Percentiles rank a stretch among this genome's conserved stretches.
Conservation (phyloP, 805 yeast genomes). For the Lipomyces orientalis region DNA sequence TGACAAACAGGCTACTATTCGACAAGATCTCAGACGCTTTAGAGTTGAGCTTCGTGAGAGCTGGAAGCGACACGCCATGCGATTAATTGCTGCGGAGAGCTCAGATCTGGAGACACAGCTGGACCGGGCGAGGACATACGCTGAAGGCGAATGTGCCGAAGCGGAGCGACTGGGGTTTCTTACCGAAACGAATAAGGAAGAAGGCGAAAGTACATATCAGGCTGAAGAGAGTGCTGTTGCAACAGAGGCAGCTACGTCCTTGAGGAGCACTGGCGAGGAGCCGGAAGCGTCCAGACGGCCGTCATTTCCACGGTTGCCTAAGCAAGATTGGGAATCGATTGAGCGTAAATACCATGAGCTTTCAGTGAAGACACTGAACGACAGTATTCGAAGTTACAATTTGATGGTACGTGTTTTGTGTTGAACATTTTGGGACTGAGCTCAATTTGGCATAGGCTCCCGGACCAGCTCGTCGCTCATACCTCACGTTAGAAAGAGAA, state of each 20-base stretch:
- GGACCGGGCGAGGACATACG: slow-evolving; percentile 18
- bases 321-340: slow-evolving; percentile 29
- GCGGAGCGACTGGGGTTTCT: slow-evolving; percentile 2
- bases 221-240: background rate
- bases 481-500: slow-evolving; percentile 26
- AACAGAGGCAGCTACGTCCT: background rate
- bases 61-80: slow-evolving; percentile 38
- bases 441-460: slow-evolving; percentile 25
- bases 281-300: background rate
- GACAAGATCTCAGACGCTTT: slow-evolving; percentile 54
- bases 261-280: background rate
- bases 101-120: slow-evolving; percentile 43
- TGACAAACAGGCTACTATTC: slow-evolving; percentile 70
- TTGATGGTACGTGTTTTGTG: slow-evolving; percentile 22
- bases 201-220: background rate
- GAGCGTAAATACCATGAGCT: slow-evolving; percentile 33
- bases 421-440: background rate
- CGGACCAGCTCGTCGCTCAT: slow-evolving; percentile 32
- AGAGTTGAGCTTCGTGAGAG: slow-evolving; percentile 47
- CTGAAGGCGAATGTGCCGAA: slow-evolving; percentile 18
- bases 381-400: slow-evolving; percentile 34
- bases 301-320: slow-evolving; percentile 22
- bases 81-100: slow-evolving; percentile 42
- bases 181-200: background rate
- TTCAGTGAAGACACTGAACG: slow-evolving; percentile 34